phyloP scores from a whole-genome alignment of 2,329 filamentous ascomycete species.

The Leptoxyphium fumago region DNA sequence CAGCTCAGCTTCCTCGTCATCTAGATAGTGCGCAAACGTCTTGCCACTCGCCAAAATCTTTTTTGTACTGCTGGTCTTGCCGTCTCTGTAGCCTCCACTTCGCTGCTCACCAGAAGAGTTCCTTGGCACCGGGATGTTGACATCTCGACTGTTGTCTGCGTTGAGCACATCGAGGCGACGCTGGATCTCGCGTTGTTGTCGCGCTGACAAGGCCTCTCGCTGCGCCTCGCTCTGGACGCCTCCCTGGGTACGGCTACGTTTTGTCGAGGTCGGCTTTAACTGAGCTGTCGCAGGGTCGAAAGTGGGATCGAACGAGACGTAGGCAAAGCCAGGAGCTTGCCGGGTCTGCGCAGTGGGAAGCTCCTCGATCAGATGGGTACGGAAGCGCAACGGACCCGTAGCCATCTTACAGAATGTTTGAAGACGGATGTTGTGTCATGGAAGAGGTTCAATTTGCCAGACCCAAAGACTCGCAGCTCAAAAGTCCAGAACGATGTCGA shows the following conservation, averaged over 20 bases:
- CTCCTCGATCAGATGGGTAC: slow-evolving; percentile 64
- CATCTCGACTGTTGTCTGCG: slow-evolving; percentile 44
- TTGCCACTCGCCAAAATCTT: slow-evolving; percentile 69
- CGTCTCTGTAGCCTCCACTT: slow-evolving; percentile 28
- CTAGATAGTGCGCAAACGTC: slow-evolving; percentile 69
- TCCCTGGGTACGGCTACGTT: slow-evolving; percentile 49
- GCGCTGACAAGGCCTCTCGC: slow-evolving; percentile 54
- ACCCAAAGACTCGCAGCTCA: too few species aligned
- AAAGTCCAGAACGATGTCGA: too few species aligned
- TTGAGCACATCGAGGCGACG: slow-evolving; percentile 74
- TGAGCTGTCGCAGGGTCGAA: slow-evolving; percentile 32
- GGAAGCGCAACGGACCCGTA: slow-evolving; percentile 12
- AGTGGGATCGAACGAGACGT: slow-evolving; percentile 40
- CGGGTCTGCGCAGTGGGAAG: slow-evolving; percentile 50
- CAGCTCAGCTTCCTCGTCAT: slow-evolving; percentile 56
- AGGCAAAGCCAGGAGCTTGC: slow-evolving; percentile 79
- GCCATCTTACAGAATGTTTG: neutral
- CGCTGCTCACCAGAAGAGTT: slow-evolving; percentile 16
- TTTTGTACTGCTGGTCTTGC: slow-evolving; percentile 55
- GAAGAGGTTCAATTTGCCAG: too few species aligned
- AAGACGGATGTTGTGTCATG: too few species aligned
- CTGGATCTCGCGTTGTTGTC: slow-evolving; percentile 67
- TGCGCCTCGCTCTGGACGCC: slow-evolving; percentile 20
- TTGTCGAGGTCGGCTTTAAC: slow-evolving; percentile 25
- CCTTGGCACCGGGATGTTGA: slow-evolving; percentile 53